phyloP scores from a whole-genome alignment of 2,329 filamentous ascomycete genomes.

The Dactylellina haptotyla region DNA sequence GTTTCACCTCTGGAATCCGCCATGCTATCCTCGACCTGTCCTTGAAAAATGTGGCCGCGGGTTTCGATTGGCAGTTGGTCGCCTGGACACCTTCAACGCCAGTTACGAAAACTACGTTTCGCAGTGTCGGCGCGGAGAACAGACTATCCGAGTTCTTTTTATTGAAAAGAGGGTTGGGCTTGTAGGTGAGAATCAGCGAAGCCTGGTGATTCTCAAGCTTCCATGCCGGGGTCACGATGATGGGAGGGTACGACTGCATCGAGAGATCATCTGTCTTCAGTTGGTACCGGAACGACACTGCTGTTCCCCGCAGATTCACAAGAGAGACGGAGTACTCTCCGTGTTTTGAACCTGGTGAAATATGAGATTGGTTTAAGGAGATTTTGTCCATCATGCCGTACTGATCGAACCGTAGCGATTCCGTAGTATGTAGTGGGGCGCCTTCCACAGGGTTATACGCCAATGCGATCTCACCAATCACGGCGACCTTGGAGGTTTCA shows the following conservation, averaged over 20 bases:
- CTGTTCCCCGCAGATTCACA: slow-evolving; percentile 74
- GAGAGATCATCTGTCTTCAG: slow-evolving; percentile 75
- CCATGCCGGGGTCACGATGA: slow-evolving; percentile 80
- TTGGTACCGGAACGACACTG: slow-evolving; percentile 91
- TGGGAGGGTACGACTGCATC: slow-evolving; percentile 72
- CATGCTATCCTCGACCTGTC: slow-evolving; percentile 83
- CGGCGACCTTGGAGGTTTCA: slow-evolving; percentile 74
- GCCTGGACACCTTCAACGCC: slow-evolving; percentile 75
- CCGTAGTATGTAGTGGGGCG: slow-evolving; percentile 64
- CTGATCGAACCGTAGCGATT: slow-evolving; percentile 85
- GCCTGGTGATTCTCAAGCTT: slow-evolving; percentile 85
- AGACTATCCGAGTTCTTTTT: slow-evolving; percentile 61
- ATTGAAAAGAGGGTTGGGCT: slow-evolving; percentile 77
- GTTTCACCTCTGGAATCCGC: slow-evolving; percentile 78
- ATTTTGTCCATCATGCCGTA: slow-evolving; percentile 89
- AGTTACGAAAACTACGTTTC: slow-evolving; percentile 79
- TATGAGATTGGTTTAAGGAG: slow-evolving; percentile 90
- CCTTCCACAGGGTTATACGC: slow-evolving; percentile 72
- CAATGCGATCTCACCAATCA: slow-evolving; percentile 89
- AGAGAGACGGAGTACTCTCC: slow-evolving; percentile 84
- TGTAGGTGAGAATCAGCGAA: slow-evolving; percentile 85
- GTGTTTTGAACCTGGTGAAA: slow-evolving; percentile 74
- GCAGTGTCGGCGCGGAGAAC: slow-evolving; percentile 68
- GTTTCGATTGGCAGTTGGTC: slow-evolving; percentile 78
- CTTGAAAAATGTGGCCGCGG: slow-evolving; percentile 79